These are phyloP conservation scores for Aphanocladium album DNA, from an alignment of 2,329 filamentous ascomycete species.

Conservation along the genomic window DNA sequence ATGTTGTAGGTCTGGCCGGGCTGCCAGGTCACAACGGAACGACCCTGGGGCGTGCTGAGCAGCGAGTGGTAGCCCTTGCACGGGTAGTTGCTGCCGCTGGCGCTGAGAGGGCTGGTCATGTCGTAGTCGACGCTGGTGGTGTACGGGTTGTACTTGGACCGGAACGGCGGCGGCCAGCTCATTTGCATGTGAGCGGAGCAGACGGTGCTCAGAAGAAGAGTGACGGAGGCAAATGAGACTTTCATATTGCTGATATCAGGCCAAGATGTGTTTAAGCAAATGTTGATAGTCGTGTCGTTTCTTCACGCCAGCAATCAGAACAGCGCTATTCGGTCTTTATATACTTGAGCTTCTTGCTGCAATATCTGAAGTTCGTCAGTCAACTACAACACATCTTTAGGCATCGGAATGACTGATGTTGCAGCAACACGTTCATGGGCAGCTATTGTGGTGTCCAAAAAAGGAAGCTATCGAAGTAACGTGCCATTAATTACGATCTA, in stretches of 20 bases:
- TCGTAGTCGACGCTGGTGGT: conserved; percentile 57
- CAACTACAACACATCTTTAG: background rate
- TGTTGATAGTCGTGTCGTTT: background rate
- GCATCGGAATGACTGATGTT: background rate
- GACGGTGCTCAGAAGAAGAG: background rate
- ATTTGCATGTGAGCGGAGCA: conserved; percentile 47
- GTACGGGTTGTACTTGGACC: conserved; percentile 46
- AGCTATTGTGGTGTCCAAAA: background rate
- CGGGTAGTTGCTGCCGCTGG: conserved; percentile 61
- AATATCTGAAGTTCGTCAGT: background rate
- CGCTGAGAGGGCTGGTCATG: conserved; percentile 60
- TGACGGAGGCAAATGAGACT: background rate
- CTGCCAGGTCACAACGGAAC: conserved; percentile 51
- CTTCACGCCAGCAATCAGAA: background rate
- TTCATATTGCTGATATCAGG: background rate
- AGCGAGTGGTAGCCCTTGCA: conserved; percentile 60
- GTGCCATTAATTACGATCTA: background rate
- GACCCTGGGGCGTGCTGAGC: conserved; percentile 39
- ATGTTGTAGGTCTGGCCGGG: conserved; percentile 56
- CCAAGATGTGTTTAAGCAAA: background rate
- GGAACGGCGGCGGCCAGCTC: conserved; percentile 43
- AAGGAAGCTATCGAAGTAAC: background rate
- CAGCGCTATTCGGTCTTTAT: background rate
- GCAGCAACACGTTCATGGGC: background rate
- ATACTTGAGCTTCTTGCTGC: background rate